Conservation (phyloP, 1,139 yeast genomes). For the Hanseniaspora gamundiae region DNA sequence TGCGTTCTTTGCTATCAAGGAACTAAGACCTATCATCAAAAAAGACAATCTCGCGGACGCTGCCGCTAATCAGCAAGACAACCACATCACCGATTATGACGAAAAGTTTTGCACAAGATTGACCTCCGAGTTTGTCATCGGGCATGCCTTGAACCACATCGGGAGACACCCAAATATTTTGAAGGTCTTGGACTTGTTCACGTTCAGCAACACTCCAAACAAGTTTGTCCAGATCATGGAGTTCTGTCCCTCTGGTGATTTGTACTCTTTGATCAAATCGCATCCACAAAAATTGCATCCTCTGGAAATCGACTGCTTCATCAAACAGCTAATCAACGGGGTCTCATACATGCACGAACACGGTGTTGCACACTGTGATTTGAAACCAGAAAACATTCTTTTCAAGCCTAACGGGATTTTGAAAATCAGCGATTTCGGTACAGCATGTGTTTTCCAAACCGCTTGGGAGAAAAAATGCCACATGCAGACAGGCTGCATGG, state of each 20-base stretch:
- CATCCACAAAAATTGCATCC: constrained; percentile 28
- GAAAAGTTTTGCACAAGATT: constrained; percentile 55
- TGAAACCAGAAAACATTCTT: constrained; percentile 56
- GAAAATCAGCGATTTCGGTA: constrained; percentile 65
- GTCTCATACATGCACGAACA: constrained; percentile 55
- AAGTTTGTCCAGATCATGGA: constrained; percentile 72
- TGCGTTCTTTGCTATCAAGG: constrained; percentile 57
- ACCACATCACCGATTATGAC: constrained; percentile 38
- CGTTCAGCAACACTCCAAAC: constrained; percentile 29
- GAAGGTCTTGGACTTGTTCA: constrained; percentile 57
- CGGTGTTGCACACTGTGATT: constrained; percentile 69
- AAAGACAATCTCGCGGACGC: constrained; percentile 1
- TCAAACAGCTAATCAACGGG: constrained; percentile 56
- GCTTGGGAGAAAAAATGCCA: constrained; percentile 53
- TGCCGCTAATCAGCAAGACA: constrained; percentile 34
- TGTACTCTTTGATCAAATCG: constrained; percentile 35
- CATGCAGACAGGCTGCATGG: constrained; percentile 48
- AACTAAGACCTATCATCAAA: constrained; percentile 37
- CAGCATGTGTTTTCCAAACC: constrained; percentile 60
- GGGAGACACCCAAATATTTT: constrained; percentile 46
- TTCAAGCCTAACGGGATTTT: constrained; percentile 37
- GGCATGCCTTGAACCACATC: constrained; percentile 46
- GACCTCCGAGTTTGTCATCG: constrained; percentile 67
- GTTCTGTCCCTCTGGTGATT: constrained; percentile 63
- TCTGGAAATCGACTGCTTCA: constrained; percentile 55